These are phyloP conservation scores for Flaveria ramosissima DNA, from an alignment of 129 eudicot genomes.

Conservation along the genomic window DNA sequence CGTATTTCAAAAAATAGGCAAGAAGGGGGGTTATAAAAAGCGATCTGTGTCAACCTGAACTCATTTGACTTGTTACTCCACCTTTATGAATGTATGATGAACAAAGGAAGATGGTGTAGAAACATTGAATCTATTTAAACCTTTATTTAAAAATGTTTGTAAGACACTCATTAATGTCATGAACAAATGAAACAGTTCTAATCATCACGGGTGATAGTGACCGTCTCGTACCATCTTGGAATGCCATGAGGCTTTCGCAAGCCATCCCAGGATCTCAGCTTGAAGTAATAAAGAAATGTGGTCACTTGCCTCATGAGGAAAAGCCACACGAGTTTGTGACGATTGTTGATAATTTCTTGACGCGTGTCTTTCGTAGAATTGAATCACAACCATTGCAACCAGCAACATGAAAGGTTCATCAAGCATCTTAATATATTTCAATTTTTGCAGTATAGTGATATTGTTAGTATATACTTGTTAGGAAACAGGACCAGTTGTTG, in stretches of 20 bases:
- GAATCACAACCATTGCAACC: slow-evolving; percentile 48
- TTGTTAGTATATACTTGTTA: slow-evolving; percentile 12
- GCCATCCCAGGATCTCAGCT: slow-evolving; percentile 75
- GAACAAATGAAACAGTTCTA: slow-evolving; percentile 52
- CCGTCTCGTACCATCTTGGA: slow-evolving; percentile 96
- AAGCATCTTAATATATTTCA: neutral
- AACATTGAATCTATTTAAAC: neutral
- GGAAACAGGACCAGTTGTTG: slow-evolving; percentile 6
- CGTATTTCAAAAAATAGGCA: neutral
- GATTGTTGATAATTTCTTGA: slow-evolving; percentile 60
- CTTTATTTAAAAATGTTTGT: slow-evolving; percentile 7
- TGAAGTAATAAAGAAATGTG: slow-evolving; percentile 73
- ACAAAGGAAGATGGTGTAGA: neutral
- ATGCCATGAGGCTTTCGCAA: slow-evolving; percentile 65
- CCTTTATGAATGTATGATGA: neutral
- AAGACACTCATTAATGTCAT: slow-evolving; percentile 22
- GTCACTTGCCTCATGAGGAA: slow-evolving; percentile 94
- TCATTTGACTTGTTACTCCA: neutral
- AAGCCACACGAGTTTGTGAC: slow-evolving; percentile 68
- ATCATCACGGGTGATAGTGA: slow-evolving; percentile 88
- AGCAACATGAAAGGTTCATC: slow-evolving; percentile 30
- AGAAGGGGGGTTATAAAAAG: no score
- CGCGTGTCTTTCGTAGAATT: slow-evolving; percentile 40
- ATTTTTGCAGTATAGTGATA: neutral
- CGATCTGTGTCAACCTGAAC: neutral